A percentile compares a stretch with the other conserved stretches of the same genome.
Conservation (phyloP, 768 basidiomycete species). For the Podaxis sp. region DNA sequence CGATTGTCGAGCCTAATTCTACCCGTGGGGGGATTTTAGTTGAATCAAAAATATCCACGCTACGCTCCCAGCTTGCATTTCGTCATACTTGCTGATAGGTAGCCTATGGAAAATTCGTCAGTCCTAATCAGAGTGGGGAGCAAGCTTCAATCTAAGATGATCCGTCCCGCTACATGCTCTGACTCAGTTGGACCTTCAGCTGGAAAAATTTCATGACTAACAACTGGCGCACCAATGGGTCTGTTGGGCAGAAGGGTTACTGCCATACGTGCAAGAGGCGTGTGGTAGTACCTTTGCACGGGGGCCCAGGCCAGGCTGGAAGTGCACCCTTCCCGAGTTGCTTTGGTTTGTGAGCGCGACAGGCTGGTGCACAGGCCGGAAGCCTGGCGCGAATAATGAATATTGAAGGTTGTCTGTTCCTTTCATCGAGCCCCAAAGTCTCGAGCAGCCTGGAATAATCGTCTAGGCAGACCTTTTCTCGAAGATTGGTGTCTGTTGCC, state of each 20-base stretch:
- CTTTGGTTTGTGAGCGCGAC: neutral
- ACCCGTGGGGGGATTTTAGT: neutral
- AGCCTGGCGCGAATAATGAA: neutral
- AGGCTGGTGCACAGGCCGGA: neutral
- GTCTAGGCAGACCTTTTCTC: conserved; percentile 3
- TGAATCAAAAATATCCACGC: conserved; percentile 7
- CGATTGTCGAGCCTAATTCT: conserved; percentile 7
- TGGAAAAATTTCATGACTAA: neutral
- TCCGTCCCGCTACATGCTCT: conserved; percentile 8
- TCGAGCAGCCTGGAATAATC: neutral
- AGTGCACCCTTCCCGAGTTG: neutral
- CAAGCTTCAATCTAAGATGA: neutral
- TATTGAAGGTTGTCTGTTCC: neutral
- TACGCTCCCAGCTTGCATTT: neutral
- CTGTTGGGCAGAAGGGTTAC: neutral
- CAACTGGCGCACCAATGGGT: neutral
- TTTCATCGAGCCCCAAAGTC: neutral
- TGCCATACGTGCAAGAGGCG: neutral
- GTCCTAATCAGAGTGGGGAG: neutral
- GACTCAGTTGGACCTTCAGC: conserved; percentile 2
- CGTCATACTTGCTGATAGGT: neutral
- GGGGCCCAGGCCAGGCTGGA: neutral
- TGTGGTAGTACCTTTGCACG: neutral
- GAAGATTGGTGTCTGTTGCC: conserved; percentile 4
- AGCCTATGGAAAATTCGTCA: neutral